Evolutionary conservation across 2,329 filamentous ascomycete species (phyloP).

Genomic region (Pseudogymnoascus sp.): DNA sequence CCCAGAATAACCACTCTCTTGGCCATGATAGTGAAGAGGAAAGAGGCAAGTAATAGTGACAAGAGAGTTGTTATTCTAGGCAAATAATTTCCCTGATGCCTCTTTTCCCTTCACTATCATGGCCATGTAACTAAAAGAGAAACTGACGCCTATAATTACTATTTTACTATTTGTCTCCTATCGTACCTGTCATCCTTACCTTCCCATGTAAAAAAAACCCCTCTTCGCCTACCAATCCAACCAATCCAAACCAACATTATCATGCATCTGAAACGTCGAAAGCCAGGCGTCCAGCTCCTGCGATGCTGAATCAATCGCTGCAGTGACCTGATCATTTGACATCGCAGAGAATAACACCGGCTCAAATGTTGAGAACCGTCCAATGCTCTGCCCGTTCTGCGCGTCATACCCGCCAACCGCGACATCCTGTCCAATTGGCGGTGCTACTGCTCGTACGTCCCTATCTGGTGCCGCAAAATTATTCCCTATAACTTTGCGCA

Average conservation of each 20-base stretch:
- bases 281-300: slow-evolving; percentile 42
- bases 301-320: slow-evolving; percentile 55
- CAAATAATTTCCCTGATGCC: no score
- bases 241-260: slow-evolving; percentile 23
- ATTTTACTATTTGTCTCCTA: no score
- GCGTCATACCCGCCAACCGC: slow-evolving; percentile 11
- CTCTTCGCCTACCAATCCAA: slow-evolving; percentile 19
- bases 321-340: slow-evolving; percentile 60
- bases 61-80: no score
- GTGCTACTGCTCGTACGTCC: slow-evolving; percentile 1
- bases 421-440: slow-evolving; percentile 9
- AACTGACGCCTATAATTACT: no score
- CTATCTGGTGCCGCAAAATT: slow-evolving; percentile 12
- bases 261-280: slow-evolving; percentile 19
- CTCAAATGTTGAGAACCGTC: slow-evolving; percentile 25
- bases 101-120: no score
- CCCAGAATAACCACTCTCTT: no score
- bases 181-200: no score
- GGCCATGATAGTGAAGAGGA: no score
- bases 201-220: background rate
- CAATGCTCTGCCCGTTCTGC: slow-evolving; percentile 12
- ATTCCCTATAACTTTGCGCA: slow-evolving; percentile 34
- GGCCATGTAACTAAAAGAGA: no score
- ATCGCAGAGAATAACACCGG: slow-evolving; percentile 57
- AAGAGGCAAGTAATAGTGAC: no score